Evolutionary conservation across 2,329 filamentous ascomycete species (phyloP), one percentile per base, ranked within the genome.

Genomic region (Aspergillus aculeatinus): DNA sequence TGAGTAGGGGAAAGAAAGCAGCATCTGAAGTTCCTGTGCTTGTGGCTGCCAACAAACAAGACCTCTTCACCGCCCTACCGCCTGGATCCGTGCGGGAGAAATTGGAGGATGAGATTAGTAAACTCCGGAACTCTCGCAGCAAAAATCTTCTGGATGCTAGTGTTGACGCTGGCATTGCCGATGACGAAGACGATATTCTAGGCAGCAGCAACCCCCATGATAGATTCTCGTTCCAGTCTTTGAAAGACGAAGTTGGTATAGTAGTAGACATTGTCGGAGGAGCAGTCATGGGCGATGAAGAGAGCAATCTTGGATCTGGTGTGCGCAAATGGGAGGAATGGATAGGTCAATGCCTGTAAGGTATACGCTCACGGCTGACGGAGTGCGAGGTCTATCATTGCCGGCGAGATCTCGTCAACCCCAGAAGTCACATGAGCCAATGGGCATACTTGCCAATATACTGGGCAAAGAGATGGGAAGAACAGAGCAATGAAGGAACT

Each of bases 41-140:
- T 39, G 81, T 99, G 35, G 93, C 92, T 1, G 93, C 92, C 57
- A 99, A 98, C 78, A 99, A 99, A 82, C 85, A 92, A 72, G 95
- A 99, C 74, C 82, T 99, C 1, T 99, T 99, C 74, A 97, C 95
- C 0, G 92, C 94, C 7, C 79, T 97, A 55, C 95, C 95, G 0
- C 85, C 90, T 0, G 83, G 85, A 5, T 81, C 96, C 33, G 90
- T 97, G 60, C 89, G 86, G 75, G 82, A 83, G 56, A 86, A 85
- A 64, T 81, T 99, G 14, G 93, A 98, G 78, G 81, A 83, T 12
- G 94, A 97, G 74, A 86, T 98, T 61, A 86, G 88, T 27, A 86
- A 89, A 53, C 89, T 98, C 55, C 85, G 94, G 51, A 81, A 83
- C 59, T 90, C 90, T 47, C 87, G 87, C 72, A 90, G 88, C 68